Evolutionary conservation across 2,329 filamentous ascomycete species (phyloP).

Genomic region (Penicillium sp.): DNA sequence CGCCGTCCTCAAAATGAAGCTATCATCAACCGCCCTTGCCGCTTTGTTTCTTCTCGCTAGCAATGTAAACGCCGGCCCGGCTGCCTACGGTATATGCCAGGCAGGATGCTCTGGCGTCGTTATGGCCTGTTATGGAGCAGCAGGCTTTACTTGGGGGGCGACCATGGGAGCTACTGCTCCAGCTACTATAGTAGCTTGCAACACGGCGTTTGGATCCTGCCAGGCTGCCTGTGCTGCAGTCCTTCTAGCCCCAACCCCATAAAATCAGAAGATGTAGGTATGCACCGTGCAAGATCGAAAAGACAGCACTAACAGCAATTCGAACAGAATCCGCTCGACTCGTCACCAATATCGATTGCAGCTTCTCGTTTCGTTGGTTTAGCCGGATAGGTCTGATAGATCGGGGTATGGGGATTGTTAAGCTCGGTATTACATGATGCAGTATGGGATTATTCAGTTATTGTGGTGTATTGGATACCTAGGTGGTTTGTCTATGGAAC

Average conservation of each 20-base stretch:
- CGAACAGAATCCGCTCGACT: background rate
- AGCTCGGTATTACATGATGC: too few species aligned
- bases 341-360: background rate
- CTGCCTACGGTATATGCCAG: slow-evolving; percentile 45
- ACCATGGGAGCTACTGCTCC: slow-evolving; percentile 37
- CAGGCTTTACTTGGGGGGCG: slow-evolving; percentile 42
- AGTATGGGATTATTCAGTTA: too few species aligned
- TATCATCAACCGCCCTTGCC: background rate
- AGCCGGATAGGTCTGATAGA: too few species aligned
- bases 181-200: slow-evolving; percentile 42
- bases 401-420: too few species aligned
- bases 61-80: slow-evolving; percentile 13
- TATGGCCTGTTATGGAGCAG: slow-evolving; percentile 46
- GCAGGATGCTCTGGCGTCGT: slow-evolving; percentile 44
- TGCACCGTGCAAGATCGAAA: background rate
- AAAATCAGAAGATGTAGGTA: slow-evolving; percentile 9
- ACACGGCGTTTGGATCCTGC: slow-evolving; percentile 44
- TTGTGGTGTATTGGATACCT: too few species aligned
- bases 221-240: slow-evolving; percentile 42
- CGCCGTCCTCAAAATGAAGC: background rate
- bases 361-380: background rate
- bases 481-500: too few species aligned
- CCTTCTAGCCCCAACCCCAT: slow-evolving; percentile 32
- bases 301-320: background rate
- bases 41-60: background rate